These are phyloP conservation scores for Fusarium irregulare DNA, from an alignment of 2,329 filamentous ascomycete genomes.

Conservation along the genomic window DNA sequence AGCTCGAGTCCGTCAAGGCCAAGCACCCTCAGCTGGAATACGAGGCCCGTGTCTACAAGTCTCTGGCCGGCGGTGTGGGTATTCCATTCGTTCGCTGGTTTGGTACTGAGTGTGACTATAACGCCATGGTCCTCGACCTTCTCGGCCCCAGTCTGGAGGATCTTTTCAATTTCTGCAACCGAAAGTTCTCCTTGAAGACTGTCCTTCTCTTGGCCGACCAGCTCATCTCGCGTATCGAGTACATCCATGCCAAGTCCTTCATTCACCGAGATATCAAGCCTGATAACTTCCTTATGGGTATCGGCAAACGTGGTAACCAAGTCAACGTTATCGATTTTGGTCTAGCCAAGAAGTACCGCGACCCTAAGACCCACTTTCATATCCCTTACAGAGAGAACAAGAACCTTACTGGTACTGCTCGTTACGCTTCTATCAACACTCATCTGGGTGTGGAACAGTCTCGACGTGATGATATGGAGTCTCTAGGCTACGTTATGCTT, in stretches of 20 bases:
- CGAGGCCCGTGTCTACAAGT: slow-evolving; percentile 93
- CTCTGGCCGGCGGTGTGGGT: slow-evolving; percentile 93
- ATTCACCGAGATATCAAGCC: slow-evolving; percentile 99
- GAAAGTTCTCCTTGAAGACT: slow-evolving; percentile 99
- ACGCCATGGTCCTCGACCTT: slow-evolving; percentile 98
- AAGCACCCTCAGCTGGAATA: slow-evolving; percentile 99
- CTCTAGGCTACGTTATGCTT: slow-evolving; percentile 98
- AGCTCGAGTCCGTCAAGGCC: slow-evolving; percentile 99
- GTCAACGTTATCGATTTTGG: slow-evolving; percentile 99
- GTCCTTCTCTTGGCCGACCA: slow-evolving; percentile 96
- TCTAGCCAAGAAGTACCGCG: slow-evolving; percentile 99
- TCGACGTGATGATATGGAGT: slow-evolving; percentile 99
- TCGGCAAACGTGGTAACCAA: slow-evolving; percentile 98
- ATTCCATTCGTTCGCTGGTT: slow-evolving; percentile 99
- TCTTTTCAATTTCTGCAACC: slow-evolving; percentile 99
- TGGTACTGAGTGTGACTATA: slow-evolving; percentile 99
- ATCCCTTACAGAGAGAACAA: slow-evolving; percentile 99
- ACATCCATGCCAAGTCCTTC: slow-evolving; percentile 99
- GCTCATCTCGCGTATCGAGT: slow-evolving; percentile 98
- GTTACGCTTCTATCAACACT: slow-evolving; percentile 99
- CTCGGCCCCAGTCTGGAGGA: slow-evolving; percentile 96
- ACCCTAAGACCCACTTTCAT: slow-evolving; percentile 99
- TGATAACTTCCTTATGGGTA: slow-evolving; percentile 99
- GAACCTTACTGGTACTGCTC: slow-evolving; percentile 98
- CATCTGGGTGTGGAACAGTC: slow-evolving; percentile 99